Evolutionary conservation across 2,329 filamentous ascomycete species (phyloP).

Genomic region (Monosporascus sp.): DNA sequence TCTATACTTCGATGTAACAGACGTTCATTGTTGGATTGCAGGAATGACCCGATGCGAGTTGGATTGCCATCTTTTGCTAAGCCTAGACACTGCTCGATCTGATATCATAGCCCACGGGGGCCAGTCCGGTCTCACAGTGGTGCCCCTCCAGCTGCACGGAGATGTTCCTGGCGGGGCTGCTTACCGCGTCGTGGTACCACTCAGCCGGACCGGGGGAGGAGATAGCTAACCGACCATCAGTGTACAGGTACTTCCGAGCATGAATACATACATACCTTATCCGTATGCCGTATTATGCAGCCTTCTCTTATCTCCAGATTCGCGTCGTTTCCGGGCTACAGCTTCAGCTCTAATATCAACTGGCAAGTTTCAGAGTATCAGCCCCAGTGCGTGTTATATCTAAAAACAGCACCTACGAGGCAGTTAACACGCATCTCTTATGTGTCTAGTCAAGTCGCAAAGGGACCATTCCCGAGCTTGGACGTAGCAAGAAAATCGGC

Average conservation of each 20-base stretch:
- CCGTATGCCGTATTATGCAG: background rate
- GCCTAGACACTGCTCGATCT: background rate
- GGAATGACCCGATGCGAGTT: too few species aligned
- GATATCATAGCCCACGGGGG: background rate
- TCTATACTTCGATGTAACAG: too few species aligned
- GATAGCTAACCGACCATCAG: too few species aligned
- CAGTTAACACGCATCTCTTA: too few species aligned
- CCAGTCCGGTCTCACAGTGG: background rate
- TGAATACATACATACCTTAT: background rate
- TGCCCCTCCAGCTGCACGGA: background rate
- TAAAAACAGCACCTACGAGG: background rate
- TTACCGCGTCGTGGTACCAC: background rate
- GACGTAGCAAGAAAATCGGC: too few species aligned
- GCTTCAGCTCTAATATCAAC: too few species aligned
- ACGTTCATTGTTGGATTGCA: too few species aligned
- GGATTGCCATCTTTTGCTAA: too few species aligned
- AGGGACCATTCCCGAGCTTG: too few species aligned
- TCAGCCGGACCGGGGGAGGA: background rate
- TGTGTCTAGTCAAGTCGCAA: too few species aligned
- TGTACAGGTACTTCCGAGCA: background rate
- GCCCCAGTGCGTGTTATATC: background rate
- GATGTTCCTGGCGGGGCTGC: background rate
- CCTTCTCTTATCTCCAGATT: background rate
- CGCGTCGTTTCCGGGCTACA: too few species aligned
- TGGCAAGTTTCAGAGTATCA: background rate